A percentile compares a stretch with the other conserved stretches of the same genome.
These are phyloP conservation scores for Nakaseomyces bracarensis DNA, from an alignment of 1,139 yeast genomes.

Conservation along the genomic window DNA sequence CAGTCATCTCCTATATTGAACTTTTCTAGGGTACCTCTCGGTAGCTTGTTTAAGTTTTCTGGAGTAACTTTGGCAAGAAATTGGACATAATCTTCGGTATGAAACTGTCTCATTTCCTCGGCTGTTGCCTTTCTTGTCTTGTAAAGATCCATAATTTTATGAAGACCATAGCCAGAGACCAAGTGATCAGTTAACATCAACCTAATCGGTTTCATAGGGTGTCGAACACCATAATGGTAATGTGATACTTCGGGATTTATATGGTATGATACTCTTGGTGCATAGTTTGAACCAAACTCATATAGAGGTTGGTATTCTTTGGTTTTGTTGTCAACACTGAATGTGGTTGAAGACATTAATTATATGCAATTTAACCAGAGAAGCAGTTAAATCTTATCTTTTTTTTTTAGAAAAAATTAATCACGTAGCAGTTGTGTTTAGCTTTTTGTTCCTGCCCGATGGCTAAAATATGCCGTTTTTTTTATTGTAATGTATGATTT, in stretches of 20 bases:
- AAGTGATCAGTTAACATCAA: slow-evolving; percentile 89
- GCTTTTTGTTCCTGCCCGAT: too few relatives aligned
- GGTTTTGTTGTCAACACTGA: slow-evolving; percentile 48
- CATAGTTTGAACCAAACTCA: slow-evolving; percentile 36
- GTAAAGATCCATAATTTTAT: slow-evolving; percentile 84
- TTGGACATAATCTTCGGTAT: slow-evolving; percentile 78
- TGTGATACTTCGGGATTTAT: slow-evolving; percentile 74
- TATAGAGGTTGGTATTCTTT: slow-evolving; percentile 46
- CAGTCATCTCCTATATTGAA: slow-evolving; percentile 97
- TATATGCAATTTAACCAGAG: too few relatives aligned
- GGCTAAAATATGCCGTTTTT: too few relatives aligned
- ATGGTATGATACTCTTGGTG: slow-evolving; percentile 72
- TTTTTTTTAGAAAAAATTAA: too few relatives aligned
- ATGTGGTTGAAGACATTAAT: slow-evolving; percentile 28
- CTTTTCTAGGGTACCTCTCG: slow-evolving; percentile 50
- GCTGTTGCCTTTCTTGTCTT: slow-evolving; percentile 74
- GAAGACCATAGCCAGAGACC: slow-evolving; percentile 74
- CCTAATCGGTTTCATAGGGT: slow-evolving; percentile 98
- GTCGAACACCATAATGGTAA: slow-evolving; percentile 84
- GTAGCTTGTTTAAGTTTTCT: slow-evolving; percentile 55
- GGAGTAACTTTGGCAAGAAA: slow-evolving; percentile 79
- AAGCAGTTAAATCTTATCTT: too few relatives aligned
- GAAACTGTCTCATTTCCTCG: slow-evolving; percentile 72
- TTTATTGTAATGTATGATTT: too few relatives aligned
- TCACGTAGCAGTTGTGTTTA: not conserved